Percentiles rank a stretch among this genome's conserved stretches.
phyloP scores from a whole-genome alignment of 257 asterid species.

The Solanum microdontum region DNA sequence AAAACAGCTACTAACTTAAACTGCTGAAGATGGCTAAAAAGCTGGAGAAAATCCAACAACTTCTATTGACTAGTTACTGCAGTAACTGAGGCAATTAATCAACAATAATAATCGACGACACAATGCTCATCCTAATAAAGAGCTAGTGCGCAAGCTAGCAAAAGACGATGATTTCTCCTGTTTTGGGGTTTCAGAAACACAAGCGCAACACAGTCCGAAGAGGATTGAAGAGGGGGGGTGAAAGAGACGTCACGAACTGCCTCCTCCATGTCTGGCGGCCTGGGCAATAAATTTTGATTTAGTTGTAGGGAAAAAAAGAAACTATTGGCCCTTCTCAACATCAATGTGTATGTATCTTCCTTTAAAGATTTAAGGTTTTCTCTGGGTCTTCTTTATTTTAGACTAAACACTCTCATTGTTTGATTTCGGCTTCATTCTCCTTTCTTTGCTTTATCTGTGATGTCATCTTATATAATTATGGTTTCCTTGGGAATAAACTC shows the following conservation, averaged over 20 bases:
- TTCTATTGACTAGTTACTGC: neutral
- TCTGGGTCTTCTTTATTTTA: neutral
- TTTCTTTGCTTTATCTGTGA: neutral
- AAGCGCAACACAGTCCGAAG: neutral
- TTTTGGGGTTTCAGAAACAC: neutral
- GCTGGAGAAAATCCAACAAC: neutral
- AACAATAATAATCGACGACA: neutral
- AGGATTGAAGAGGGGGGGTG: neutral
- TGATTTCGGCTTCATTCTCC: neutral
- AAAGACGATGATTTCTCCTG: neutral
- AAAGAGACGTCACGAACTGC: neutral
- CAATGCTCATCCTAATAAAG: neutral
- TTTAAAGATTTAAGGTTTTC: neutral
- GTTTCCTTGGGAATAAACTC: neutral
- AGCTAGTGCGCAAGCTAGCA: neutral
- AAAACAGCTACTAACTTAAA: neutral
- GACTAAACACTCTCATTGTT: neutral
- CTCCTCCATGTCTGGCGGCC: neutral
- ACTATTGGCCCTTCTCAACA: neutral
- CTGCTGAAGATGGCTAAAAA: neutral
- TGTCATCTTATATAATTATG: neutral
- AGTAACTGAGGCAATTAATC: neutral
- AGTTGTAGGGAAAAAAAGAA: neutral
- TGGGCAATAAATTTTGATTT: neutral
- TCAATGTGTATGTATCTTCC: neutral